A percentile compares a stretch with the other conserved stretches of the same genome.
These are phyloP conservation scores for Auricularia heimuer DNA, from an alignment of 768 basidiomycete species.

Conservation along the genomic window DNA sequence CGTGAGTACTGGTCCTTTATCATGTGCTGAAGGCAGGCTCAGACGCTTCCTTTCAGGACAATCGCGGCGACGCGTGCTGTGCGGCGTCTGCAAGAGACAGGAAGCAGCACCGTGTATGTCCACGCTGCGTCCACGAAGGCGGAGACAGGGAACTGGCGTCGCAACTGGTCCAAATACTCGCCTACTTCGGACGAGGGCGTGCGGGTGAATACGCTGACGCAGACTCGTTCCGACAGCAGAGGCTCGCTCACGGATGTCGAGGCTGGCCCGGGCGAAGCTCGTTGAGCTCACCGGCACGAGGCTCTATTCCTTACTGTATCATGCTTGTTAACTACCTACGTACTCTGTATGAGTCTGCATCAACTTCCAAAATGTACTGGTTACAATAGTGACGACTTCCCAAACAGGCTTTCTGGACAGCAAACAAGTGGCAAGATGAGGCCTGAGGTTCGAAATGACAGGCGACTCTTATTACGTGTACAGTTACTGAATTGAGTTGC, in stretches of 20 bases:
- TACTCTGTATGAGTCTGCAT: too few relatives aligned
- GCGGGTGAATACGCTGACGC: background rate
- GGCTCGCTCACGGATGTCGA: background rate
- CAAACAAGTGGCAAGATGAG: too few relatives aligned
- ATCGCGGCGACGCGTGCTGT: background rate
- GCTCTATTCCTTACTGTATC: too few relatives aligned
- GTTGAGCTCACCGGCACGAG: too few relatives aligned
- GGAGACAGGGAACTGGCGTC: background rate
- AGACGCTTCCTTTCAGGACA: background rate
- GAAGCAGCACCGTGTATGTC: background rate
- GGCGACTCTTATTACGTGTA: background rate
- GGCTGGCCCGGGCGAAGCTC: too few relatives aligned
- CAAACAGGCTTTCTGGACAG: too few relatives aligned
- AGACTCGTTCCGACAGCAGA: background rate
- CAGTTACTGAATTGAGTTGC: background rate
- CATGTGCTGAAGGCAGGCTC: too few relatives aligned
- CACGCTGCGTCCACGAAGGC: background rate
- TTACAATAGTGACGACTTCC: too few relatives aligned
- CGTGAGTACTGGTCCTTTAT: too few relatives aligned
- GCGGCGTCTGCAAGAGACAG: background rate
- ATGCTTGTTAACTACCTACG: too few relatives aligned
- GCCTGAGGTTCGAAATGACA: too few relatives aligned
- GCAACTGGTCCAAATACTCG: background rate
- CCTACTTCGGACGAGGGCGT: background rate
- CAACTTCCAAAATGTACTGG: too few relatives aligned